Conservation (phyloP, 1,284 basidiomycete species). For the Hypsizygus ulmarius region DNA sequence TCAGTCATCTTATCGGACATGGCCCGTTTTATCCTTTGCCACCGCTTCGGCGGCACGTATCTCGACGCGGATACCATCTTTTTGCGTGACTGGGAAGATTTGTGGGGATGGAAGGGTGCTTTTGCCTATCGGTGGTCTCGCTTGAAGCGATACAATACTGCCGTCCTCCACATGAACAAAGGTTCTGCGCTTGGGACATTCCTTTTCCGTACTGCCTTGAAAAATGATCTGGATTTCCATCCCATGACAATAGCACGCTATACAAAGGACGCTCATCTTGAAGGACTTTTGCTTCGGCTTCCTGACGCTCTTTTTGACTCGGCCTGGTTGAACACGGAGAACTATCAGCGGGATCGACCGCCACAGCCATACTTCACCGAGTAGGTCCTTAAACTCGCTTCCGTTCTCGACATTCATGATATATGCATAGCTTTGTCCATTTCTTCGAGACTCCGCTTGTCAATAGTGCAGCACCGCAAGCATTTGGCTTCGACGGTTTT, state of each 20-base stretch:
- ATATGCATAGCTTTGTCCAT: slow-evolving; percentile 58
- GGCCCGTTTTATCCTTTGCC: slow-evolving; percentile 83
- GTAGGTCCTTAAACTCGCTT: slow-evolving; percentile 38
- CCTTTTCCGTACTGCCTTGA: slow-evolving; percentile 81
- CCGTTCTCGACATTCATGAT: slow-evolving; percentile 2
- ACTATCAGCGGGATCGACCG: slow-evolving; percentile 78
- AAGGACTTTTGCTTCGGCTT: slow-evolving; percentile 69
- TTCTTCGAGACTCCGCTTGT: slow-evolving; percentile 79
- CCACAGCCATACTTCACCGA: slow-evolving; percentile 82
- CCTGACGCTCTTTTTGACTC: slow-evolving; percentile 87
- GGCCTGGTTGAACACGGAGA: slow-evolving; percentile 84
- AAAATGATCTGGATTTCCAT: slow-evolving; percentile 84
- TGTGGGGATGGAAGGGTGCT: slow-evolving; percentile 86
- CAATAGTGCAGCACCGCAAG: slow-evolving; percentile 69
- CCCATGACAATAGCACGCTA: slow-evolving; percentile 84
- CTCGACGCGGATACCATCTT: slow-evolving; percentile 87
- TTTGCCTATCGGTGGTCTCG: slow-evolving; percentile 88
- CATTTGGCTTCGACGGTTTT: slow-evolving; percentile 81
- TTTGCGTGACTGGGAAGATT: slow-evolving; percentile 88
- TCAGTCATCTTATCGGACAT: slow-evolving; percentile 86
- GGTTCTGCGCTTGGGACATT: slow-evolving; percentile 79
- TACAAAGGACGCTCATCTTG: slow-evolving; percentile 73
- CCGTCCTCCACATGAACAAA: slow-evolving; percentile 82
- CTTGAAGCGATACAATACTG: slow-evolving; percentile 82
- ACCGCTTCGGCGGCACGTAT: slow-evolving; percentile 85